Conservation (phyloP, 202 grass and related monocot species). For the Setaria viridis region DNA sequence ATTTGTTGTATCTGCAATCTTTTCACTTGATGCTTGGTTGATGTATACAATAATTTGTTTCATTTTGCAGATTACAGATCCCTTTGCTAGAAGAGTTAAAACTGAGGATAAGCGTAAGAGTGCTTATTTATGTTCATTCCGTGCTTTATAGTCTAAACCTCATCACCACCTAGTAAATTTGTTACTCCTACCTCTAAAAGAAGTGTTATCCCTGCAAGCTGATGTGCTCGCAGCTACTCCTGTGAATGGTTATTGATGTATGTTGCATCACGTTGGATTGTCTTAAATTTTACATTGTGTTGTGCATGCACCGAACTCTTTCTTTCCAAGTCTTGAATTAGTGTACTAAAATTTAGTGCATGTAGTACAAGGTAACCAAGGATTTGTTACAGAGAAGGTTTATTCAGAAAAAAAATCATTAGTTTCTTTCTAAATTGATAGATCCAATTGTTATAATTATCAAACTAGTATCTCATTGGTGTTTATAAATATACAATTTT, state of each 20-base stretch:
- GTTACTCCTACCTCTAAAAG: background rate
- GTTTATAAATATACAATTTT: background rate
- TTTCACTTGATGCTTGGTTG: slow-evolving; percentile 23
- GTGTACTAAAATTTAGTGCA: background rate
- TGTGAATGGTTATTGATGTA: background rate
- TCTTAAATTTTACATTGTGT: background rate
- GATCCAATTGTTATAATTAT: background rate
- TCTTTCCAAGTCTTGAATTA: slow-evolving; percentile 8
- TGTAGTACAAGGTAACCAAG: background rate
- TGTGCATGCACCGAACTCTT: background rate
- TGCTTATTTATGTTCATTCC: slow-evolving; percentile 1
- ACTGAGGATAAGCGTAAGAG: slow-evolving; percentile 58
- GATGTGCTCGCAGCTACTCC: slow-evolving; percentile 8
- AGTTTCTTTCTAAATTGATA: background rate
- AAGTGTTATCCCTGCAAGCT: background rate
- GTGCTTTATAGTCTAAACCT: slow-evolving; percentile 29
- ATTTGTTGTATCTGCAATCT: slow-evolving; percentile 14
- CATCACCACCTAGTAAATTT: background rate
- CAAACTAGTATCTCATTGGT: background rate
- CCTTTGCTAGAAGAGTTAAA: slow-evolving; percentile 36
- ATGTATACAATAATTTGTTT: slow-evolving; percentile 11
- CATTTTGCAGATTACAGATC: slow-evolving; percentile 38
- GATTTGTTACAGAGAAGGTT: background rate
- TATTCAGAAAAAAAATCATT: background rate
- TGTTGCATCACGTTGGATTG: background rate